Percentiles rank a stretch among this genome's conserved stretches.
Conservation (phyloP, 345 rosid genomes). For the Populus alba region DNA sequence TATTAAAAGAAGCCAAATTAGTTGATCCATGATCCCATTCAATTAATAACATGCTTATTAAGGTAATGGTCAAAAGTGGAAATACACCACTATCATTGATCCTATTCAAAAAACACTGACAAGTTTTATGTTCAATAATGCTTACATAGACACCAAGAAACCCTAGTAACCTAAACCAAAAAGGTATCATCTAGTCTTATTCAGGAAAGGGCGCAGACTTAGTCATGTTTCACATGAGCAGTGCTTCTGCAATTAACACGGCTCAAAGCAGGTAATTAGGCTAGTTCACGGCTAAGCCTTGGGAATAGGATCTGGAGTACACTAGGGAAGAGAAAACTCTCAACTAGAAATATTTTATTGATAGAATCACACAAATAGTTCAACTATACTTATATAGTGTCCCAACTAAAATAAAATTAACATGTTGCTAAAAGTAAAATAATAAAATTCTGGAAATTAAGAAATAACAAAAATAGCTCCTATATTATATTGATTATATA, state of each 20-base stretch:
- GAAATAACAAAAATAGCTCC: conserved; percentile 1
- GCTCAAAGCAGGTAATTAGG: neutral
- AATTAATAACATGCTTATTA: too few relatives aligned
- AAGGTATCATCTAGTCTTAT: neutral
- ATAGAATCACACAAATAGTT: neutral
- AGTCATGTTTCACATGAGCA: too few relatives aligned
- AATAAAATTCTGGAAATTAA: neutral
- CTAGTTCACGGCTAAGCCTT: neutral
- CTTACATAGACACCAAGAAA: neutral
- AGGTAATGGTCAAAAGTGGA: neutral
- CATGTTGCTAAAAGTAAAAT: neutral
- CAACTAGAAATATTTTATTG: neutral
- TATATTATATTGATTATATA: conserved; percentile 82
- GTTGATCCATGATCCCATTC: neutral
- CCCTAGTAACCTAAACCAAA: neutral
- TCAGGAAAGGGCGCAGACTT: neutral
- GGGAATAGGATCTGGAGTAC: neutral
- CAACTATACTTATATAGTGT: neutral
- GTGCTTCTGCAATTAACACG: neutral
- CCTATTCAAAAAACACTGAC: neutral
- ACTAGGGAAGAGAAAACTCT: neutral
- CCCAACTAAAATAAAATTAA: neutral
- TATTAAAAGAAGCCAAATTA: neutral
- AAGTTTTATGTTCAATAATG: neutral
- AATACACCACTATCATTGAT: neutral